Conservation (phyloP, 140 eudicot genomes). For the Stevia rebaudiana region DNA sequence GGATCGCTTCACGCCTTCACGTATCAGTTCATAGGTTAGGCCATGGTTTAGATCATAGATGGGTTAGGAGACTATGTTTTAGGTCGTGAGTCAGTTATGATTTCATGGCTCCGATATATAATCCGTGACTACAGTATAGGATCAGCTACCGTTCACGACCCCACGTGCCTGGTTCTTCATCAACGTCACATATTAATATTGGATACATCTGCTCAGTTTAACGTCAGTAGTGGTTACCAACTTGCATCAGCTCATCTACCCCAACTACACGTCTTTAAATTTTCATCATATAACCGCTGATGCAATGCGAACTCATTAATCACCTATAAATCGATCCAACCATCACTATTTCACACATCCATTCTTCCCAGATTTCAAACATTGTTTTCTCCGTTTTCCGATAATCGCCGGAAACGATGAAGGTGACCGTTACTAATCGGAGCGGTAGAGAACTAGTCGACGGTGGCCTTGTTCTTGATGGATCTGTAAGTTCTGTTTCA, state of each 20-base stretch:
- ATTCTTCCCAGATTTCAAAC: not conserved
- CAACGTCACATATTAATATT: too few relatives aligned
- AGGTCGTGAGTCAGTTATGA: too few relatives aligned
- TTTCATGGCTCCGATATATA: too few relatives aligned
- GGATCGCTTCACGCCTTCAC: too few relatives aligned
- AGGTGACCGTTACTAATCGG: conserved; percentile 69
- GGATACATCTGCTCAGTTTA: not conserved
- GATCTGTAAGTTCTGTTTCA: conserved; percentile 50
- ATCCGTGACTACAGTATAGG: too few relatives aligned
- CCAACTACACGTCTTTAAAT: not conserved
- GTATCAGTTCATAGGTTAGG: too few relatives aligned
- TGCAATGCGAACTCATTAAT: not conserved
- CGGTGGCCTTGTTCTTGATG: conserved; percentile 76
- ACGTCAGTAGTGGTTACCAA: not conserved
- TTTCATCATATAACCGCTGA: not conserved
- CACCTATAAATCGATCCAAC: not conserved
- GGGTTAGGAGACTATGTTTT: too few relatives aligned
- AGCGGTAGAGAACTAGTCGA: conserved; percentile 78
- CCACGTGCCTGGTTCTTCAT: too few relatives aligned
- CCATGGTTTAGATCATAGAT: too few relatives aligned
- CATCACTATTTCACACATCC: not conserved
- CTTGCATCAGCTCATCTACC: not conserved
- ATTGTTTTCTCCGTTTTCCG: conserved; percentile 24
- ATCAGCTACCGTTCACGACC: too few relatives aligned
- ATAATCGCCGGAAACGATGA: conserved; percentile 45